A percentile compares a stretch with the other conserved stretches of the same genome.
These are phyloP conservation scores for Ceratocystis destructans DNA, from an alignment of 2,329 filamentous ascomycete genomes.

Conservation along the genomic window DNA sequence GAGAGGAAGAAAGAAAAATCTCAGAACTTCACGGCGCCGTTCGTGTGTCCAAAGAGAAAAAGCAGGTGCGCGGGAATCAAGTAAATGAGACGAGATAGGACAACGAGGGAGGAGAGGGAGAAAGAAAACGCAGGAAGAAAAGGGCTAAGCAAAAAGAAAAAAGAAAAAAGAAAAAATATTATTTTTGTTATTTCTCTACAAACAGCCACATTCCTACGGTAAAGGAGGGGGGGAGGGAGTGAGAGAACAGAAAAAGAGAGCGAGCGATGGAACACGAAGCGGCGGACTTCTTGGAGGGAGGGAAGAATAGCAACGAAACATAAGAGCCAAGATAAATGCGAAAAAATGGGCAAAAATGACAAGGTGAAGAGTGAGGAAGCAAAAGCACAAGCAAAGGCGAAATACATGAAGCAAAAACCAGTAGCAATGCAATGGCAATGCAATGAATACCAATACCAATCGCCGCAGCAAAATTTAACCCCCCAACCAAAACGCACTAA, in stretches of 20 bases:
- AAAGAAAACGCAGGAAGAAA: constrained; percentile 12
- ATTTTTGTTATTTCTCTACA: not conserved
- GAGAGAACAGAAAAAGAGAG: not conserved
- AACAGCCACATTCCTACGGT: constrained; percentile 11
- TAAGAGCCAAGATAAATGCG: not conserved
- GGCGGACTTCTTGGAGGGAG: not conserved
- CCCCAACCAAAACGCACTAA: not conserved
- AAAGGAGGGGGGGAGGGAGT: constrained; percentile 10
- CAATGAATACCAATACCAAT: too few species aligned
- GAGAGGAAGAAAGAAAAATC: not conserved
- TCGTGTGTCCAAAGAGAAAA: not conserved
- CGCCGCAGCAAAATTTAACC: not conserved
- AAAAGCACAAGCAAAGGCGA: not conserved
- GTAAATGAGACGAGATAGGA: not conserved
- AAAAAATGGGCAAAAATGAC: constrained; percentile 19
- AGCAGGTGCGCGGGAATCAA: not conserved
- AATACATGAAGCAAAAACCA: not conserved
- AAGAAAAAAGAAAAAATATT: not conserved
- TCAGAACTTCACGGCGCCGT: not conserved
- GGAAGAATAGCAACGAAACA: constrained; percentile 3
- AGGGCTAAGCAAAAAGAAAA: constrained; percentile 9
- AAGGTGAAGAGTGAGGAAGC: too few species aligned
- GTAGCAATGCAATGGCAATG: too few species aligned
- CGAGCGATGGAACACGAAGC: constrained; percentile 1
- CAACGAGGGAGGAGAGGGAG: constrained; percentile 8